Conservation (phyloP, 2,329 filamentous ascomycete species). For the Tolypocladium album region DNA sequence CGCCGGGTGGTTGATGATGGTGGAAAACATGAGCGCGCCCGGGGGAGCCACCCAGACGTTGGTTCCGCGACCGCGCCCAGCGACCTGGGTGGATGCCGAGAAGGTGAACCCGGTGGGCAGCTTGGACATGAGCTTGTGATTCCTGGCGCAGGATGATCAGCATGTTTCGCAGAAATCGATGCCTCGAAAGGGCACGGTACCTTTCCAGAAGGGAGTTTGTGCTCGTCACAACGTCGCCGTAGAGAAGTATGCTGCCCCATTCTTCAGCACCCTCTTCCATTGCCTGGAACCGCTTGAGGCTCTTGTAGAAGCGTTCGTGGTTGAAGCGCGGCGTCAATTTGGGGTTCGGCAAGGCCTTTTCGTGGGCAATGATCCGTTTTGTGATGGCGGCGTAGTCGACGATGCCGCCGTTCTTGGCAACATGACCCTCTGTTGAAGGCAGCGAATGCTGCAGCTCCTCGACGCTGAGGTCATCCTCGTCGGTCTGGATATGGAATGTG, state of each 20-base stretch:
- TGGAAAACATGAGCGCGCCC: conserved; percentile 79
- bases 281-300: conserved; percentile 55
- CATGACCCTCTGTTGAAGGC: conserved; percentile 11
- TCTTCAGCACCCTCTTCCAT: conserved; percentile 43
- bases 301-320: conserved; percentile 66
- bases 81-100: conserved; percentile 77
- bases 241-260: conserved; percentile 73
- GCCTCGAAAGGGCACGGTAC: conserved; percentile 27
- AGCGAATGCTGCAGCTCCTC: conserved; percentile 44
- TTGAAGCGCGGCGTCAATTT: conserved; percentile 81
- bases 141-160: conserved; percentile 36
- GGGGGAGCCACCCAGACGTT: conserved; percentile 94
- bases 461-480: conserved; percentile 49
- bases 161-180: not conserved
- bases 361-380: conserved; percentile 67
- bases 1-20: conserved; percentile 73
- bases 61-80: conserved; percentile 75
- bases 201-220: conserved; percentile 92
- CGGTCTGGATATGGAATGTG: conserved; percentile 66
- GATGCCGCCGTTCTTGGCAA: conserved; percentile 41
- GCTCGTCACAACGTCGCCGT: conserved; percentile 86
- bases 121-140: conserved; percentile 62
- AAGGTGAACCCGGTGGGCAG: conserved; percentile 81
- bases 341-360: conserved; percentile 52
- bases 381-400: conserved; percentile 63